Base-by-base conservation (phyloP, 108 stramenopile species). In the Pseudonitzschia multiseries region DNA sequence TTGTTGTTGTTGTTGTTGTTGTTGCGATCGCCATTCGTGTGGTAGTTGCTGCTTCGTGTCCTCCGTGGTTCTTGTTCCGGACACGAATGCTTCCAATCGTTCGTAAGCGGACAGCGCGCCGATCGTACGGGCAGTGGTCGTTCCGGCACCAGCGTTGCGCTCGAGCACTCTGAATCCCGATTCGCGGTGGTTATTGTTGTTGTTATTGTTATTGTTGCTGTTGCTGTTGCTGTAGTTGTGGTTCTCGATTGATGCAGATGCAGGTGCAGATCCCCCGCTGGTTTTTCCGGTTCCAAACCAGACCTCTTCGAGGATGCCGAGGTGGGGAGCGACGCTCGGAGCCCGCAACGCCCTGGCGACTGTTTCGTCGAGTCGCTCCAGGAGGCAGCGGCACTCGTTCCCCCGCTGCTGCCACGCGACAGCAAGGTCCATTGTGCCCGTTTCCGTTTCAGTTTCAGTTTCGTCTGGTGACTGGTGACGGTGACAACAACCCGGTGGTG, bases 341-440 rank as follows among this genome's bases (percentile, higher is more conserved):
- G 3, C 24, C 8, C 57, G 26, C 21, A 59, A 24, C 4, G 57
- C 57, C 8, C 26, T 59, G 28, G 29, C 29, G 14, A 59, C 21
- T 10, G 27, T 59, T 31, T 27, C 29, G 27, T 59, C 57, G 22
- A 59, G 26, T 59, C 57, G 57, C 21, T 59, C 57, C 15, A 59
- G 57, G 57, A 59, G 21, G 29, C 57, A 59, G 10, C 17, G 20
- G 50, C 50, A n/a, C n/a, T 51, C 50, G 50, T 10, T n/a, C 50
- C 6, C 36, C 36, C 17, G 9, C 50, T 44, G 12, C 13, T 44
- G 8, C 44, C 12, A 44, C 8, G 44, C 44, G n/a, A n/a, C n/a
- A n/a, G n/a, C n/a, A n/a, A n/a, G n/a, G n/a, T n/a, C n/a, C n/a
- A n/a, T 44, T 13, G 44, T 12, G 13, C 44, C 44, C 44, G 12